Base-by-base conservation (phyloP, 2,329 filamentous ascomycete species). In the Chaetoscypha palmicola region DNA sequence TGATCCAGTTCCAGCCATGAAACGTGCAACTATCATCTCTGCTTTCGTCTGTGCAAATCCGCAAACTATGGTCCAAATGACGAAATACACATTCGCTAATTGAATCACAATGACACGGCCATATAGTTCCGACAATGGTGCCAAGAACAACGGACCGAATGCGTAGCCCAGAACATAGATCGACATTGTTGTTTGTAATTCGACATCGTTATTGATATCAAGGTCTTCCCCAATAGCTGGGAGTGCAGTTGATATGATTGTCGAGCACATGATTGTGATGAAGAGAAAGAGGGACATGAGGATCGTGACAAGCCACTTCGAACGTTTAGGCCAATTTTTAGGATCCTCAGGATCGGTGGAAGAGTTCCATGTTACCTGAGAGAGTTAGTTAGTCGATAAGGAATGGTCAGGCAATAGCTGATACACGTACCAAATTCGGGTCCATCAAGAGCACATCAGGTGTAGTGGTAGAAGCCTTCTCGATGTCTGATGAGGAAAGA, bases 131-230 rank as follows among this genome's bases (percentile, higher is more conserved):
- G 70, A 69, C 5, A 70, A 59, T 0, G 80, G 79, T 3, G 80
- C 81, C 76, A 80, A 83, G 2, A 84, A 36, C 12, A 52, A 22
- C 4, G 68, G 68, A 0, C 68, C 68, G n/a, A 65, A 66, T n/a
- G 68, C 67, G 46, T 66, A 70, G 4, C 66, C 68, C 7, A 70
- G 55, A 12, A 71, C 68, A 3, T 65, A 68, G n/a, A 12, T 67
- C 66, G 20, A 71, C 59, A 22, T 71, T 19, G 70, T 68, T 0
- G 77, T 63, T 43, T 74, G 66, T 24, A 44, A 20, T 23, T 20
- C 61, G 60, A 23, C 66, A 14, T 39, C 42, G 62, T 50, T 63
- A 0, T 62, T 58, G 31, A 79, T 74, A 40, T 68, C 47, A 20
- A 81, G 65, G 16, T 79, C 75, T 1, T 55, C 52, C n/a, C 69